Conservation (phyloP, 2,329 filamentous ascomycete species). For the Cadophora sp. region DNA sequence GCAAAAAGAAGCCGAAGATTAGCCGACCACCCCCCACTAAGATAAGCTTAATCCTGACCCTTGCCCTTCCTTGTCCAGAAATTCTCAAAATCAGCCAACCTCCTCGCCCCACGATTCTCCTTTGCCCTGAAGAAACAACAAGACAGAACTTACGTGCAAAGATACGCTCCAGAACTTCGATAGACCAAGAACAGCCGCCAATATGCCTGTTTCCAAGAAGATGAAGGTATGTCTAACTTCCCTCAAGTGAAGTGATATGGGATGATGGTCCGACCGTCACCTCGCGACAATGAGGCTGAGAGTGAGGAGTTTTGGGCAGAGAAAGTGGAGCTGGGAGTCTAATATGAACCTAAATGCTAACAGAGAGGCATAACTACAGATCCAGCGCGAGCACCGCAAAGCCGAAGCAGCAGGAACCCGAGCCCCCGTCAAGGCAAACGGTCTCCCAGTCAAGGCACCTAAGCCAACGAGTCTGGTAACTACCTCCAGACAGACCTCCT, state of each 20-base stretch:
- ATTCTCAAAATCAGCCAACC: slow-evolving; percentile 2
- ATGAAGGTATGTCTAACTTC: slow-evolving; percentile 45
- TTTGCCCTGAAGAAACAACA: neutral
- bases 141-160: slow-evolving; percentile 6
- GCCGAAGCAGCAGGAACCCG: slow-evolving; percentile 61
- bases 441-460: slow-evolving; percentile 59
- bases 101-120: neutral
- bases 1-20: neutral
- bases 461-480: slow-evolving; percentile 58
- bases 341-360: slow-evolving; percentile 18
- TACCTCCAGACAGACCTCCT: slow-evolving; percentile 22
- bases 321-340: neutral
- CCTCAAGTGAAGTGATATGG: neutral
- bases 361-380: slow-evolving; percentile 41
- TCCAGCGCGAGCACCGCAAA: slow-evolving; percentile 61
- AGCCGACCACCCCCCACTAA: slow-evolving; percentile 1
- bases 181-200: slow-evolving; percentile 6
- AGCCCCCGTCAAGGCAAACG: slow-evolving; percentile 59
- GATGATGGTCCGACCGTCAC: neutral
- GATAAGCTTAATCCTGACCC: slow-evolving; percentile 16
- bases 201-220: slow-evolving; percentile 58
- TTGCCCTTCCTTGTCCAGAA: slow-evolving; percentile 1
- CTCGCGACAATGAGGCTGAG: neutral
- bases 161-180: neutral
- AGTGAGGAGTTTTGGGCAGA: slow-evolving; percentile 5